Percentiles rank a stretch among this genome's conserved stretches.
Conservation (phyloP, 306 rosid genomes). For the Begonia fuchsioides region DNA sequence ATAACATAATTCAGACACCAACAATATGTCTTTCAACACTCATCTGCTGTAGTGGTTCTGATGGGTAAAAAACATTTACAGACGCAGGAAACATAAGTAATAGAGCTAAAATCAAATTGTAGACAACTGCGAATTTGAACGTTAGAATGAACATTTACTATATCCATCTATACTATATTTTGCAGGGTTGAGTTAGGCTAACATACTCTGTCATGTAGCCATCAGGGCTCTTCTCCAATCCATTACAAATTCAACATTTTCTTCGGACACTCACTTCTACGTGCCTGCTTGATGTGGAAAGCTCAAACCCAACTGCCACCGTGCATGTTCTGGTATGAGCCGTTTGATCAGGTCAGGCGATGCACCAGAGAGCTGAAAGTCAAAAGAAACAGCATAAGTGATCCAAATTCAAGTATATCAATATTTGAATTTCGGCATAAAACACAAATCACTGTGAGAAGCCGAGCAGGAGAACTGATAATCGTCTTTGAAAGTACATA, state of each 20-base stretch:
- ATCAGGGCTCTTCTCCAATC: slow-evolving; percentile 17
- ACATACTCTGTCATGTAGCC: slow-evolving; percentile 29
- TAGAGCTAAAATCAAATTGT: slow-evolving; percentile 28
- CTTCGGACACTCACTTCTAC: slow-evolving; percentile 26
- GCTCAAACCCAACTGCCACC: slow-evolving; percentile 49
- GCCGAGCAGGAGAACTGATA: neutral
- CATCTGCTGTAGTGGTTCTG: slow-evolving; percentile 16
- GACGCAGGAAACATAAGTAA: slow-evolving; percentile 12
- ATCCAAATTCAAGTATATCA: neutral
- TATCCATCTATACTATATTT: slow-evolving; percentile 42
- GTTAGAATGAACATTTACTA: slow-evolving; percentile 23
- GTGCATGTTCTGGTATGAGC: slow-evolving; percentile 76
- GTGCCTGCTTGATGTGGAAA: slow-evolving; percentile 40
- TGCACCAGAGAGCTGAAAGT: slow-evolving; percentile 55
- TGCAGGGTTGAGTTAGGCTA: slow-evolving; percentile 28
- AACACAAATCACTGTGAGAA: neutral
- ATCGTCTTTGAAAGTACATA: neutral
- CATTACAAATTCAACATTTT: slow-evolving; percentile 19
- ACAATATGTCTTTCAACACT: slow-evolving; percentile 16
- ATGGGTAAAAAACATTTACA: slow-evolving; percentile 26
- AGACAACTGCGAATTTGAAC: slow-evolving; percentile 29
- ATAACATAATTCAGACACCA: slow-evolving; percentile 8
- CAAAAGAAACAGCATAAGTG: neutral
- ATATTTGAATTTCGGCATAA: too few species aligned
- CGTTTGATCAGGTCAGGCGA: slow-evolving; percentile 57